Conservation (phyloP, 75 land plant genomes). For the Adiantum capillusveneris region DNA sequence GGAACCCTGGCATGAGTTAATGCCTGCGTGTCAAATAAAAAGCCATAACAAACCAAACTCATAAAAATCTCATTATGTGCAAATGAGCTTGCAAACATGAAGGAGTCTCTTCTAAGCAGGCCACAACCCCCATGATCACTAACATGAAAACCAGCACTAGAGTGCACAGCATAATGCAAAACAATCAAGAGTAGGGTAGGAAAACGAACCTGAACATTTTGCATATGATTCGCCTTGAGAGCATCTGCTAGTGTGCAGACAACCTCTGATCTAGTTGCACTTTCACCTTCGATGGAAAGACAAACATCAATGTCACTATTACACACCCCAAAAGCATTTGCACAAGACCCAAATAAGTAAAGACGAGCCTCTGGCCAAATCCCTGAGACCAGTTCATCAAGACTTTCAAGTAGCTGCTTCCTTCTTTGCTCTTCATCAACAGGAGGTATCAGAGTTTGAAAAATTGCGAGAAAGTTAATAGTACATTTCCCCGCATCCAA, state of each 20-base stretch:
- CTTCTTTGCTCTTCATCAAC: slow-evolving; percentile 73
- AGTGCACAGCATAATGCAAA: background rate
- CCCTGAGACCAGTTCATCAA: slow-evolving; percentile 52
- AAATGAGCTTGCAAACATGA: background rate
- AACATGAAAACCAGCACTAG: too few species aligned
- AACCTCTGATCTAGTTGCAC: slow-evolving; percentile 68
- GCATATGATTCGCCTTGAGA: slow-evolving; percentile 60
- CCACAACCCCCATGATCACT: too few species aligned
- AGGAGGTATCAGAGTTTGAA: slow-evolving; percentile 60
- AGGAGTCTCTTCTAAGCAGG: too few species aligned
- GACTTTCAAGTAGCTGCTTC: slow-evolving; percentile 42
- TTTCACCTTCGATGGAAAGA: slow-evolving; percentile 56
- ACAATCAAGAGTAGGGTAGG: background rate
- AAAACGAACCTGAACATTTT: slow-evolving; percentile 76
- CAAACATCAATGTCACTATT: slow-evolving; percentile 98
- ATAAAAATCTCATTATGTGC: background rate
- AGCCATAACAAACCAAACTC: background rate
- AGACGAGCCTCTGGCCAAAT: slow-evolving; percentile 79
- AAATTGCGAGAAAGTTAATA: slow-evolving; percentile 51
- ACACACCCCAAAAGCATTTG: slow-evolving; percentile 85
- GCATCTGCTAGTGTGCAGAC: slow-evolving; percentile 73
- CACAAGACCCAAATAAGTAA: slow-evolving; percentile 91
- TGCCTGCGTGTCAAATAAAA: slow-evolving; percentile 44
- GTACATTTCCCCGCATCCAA: slow-evolving; percentile 51
- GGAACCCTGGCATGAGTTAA: slow-evolving; percentile 94